Conservation (phyloP, 495 filamentous ascomycete genomes). For the Penicillium ucsense region DNA sequence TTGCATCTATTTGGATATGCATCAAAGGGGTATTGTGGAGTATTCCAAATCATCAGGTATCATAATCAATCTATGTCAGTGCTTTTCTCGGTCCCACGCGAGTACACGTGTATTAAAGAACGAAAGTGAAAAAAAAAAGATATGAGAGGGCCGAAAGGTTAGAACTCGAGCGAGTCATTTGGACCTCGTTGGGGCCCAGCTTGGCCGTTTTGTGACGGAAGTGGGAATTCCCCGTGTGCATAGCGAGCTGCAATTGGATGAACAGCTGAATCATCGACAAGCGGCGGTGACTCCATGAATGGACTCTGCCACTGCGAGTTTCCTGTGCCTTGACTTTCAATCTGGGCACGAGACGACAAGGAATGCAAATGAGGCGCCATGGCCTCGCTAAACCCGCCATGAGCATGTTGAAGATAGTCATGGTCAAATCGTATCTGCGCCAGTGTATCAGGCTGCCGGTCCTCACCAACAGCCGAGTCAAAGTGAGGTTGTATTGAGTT, state of each 20-base stretch:
- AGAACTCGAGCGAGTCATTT: background rate
- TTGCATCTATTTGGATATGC: too few relatives aligned
- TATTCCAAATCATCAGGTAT: too few relatives aligned
- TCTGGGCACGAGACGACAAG: constrained; percentile 11
- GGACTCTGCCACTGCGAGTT: constrained; percentile 14
- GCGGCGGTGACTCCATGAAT: constrained; percentile 5
- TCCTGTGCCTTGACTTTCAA: constrained; percentile 4
- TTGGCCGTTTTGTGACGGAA: constrained; percentile 13
- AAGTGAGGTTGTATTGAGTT: constrained; percentile 10
- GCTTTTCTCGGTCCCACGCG: constrained; percentile 5
- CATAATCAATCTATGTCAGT: too few relatives aligned
- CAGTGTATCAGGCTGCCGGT: constrained; percentile 24
- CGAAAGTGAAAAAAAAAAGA: too few relatives aligned
- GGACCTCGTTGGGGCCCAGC: constrained; percentile 9
- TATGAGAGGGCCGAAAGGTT: too few relatives aligned
- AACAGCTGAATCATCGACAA: constrained; percentile 6
- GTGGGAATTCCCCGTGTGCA: constrained; percentile 11
- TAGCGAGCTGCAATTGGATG: constrained; percentile 7
- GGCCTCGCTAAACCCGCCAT: constrained; percentile 26
- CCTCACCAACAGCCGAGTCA: constrained; percentile 24
- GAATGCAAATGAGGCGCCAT: constrained; percentile 16
- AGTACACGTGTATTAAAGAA: background rate
- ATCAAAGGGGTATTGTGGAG: too few relatives aligned
- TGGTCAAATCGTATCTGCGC: constrained; percentile 38
- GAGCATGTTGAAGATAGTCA: constrained; percentile 29